Base-by-base conservation (phyloP, 1,284 basidiomycete species). In the Cryptococcus sp. region DNA sequence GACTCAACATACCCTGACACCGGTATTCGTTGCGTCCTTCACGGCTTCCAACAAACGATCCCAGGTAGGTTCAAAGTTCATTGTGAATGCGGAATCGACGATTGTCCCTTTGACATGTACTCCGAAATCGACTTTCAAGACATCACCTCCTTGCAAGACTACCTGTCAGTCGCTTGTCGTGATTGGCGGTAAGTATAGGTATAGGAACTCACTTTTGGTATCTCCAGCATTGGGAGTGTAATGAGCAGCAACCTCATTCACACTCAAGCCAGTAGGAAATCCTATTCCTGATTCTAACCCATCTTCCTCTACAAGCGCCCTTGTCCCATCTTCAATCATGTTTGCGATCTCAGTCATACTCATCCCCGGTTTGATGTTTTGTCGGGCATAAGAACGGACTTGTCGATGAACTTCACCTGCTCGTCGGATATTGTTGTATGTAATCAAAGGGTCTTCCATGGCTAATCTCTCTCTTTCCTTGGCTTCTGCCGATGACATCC, bases 221-320 rank as follows among this genome's bases (percentile, higher is more conserved):
- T 98, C 94, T 24, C 92, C 92, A 1, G 91, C 85, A 74, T 98
- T 99, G 13, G 96, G 96, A 4, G 90, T 88, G 73, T 91, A 99
- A 76, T 99, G 96, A 24, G 96, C 96, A 0, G 96, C 96, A 58
- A 90, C 90, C 72, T 97, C 82, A 75, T 98, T 98, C 60, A 93
- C 75, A 73, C 85, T 93, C 57, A 98, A 78, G 32, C 96, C 96
- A 2, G 94, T 98, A n/a, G 96, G 96, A 78, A 99, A 91, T 16
- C 93, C 91, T 66, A 98, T 81, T 13, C 96, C 88, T 53, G 83
- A 79, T 46, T 74, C 70, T 24, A 96, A 76, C 1, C 91, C 92
- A 61, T 87, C 83, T 75, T 87, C 91, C 75, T 98, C 96, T 0
- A 96, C 91, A 23, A 98, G 77, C 9, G 91, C 85, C 43, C 94